These are phyloP conservation scores for Phallus indusiatus DNA, from an alignment of 768 basidiomycete genomes.

Conservation along the genomic window DNA sequence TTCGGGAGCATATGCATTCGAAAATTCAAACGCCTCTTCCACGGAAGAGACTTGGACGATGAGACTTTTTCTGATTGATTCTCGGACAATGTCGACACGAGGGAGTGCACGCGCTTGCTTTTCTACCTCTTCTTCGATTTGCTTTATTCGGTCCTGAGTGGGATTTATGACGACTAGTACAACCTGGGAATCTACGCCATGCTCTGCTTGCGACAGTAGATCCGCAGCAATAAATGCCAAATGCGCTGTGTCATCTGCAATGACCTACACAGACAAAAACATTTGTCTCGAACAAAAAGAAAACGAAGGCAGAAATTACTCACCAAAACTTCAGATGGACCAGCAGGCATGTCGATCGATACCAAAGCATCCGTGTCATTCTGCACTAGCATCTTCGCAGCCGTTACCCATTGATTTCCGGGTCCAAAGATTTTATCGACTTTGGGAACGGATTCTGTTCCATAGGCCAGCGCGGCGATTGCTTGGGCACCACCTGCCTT, in stretches of 20 bases:
- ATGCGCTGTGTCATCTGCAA: conserved; percentile 80
- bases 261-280: conserved; percentile 48
- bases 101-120: conserved; percentile 77
- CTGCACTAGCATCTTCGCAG: conserved; percentile 98
- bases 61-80: conserved; percentile 84
- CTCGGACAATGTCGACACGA: conserved; percentile 81
- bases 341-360: conserved; percentile 98
- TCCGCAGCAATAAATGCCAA: conserved; percentile 94
- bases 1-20: conserved; percentile 97
- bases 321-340: conserved; percentile 94
- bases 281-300: conserved; percentile 15
- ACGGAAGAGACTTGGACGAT: conserved; percentile 65
- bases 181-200: conserved; percentile 96
- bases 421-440: conserved; percentile 99
- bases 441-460: conserved; percentile 90
- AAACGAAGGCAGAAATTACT: conserved; percentile 23
- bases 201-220: conserved; percentile 94
- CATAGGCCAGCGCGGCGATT: conserved; percentile 92
- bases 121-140: conserved; percentile 80
- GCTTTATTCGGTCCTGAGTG: conserved; percentile 46
- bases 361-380: conserved; percentile 96
- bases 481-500: conserved; percentile 97
- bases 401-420: conserved; percentile 99
- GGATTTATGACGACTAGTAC: conserved; percentile 81
- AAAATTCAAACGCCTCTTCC: conserved; percentile 77